Percentiles rank a stretch among this genome's conserved stretches.
Conservation (phyloP, 2,329 filamentous ascomycete genomes). For the Aspergillus arachidicola region DNA sequence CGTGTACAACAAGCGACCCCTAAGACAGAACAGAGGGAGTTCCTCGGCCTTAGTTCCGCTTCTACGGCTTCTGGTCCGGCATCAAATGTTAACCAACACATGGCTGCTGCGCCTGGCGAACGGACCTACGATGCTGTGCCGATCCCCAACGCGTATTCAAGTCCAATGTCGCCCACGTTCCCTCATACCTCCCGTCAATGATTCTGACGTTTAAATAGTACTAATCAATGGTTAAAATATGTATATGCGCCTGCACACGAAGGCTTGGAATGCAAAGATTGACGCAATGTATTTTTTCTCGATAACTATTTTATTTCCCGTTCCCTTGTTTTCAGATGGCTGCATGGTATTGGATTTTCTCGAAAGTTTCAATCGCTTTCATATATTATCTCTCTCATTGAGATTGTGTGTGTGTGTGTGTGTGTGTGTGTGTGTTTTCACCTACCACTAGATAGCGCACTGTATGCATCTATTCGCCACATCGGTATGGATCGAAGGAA, state of each 20-base stretch:
- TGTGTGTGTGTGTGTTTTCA: not conserved
- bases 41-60: conserved; percentile 54
- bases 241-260: not conserved
- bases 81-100: conserved; percentile 61
- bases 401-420: not conserved
- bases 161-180: conserved; percentile 49
- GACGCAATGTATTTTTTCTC: not conserved
- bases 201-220: conserved; percentile 6
- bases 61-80: conserved; percentile 36
- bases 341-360: not conserved
- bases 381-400: not conserved
- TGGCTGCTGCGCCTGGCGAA: conserved; percentile 74
- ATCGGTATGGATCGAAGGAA: not conserved
- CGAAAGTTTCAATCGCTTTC: not conserved
- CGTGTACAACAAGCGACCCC: conserved; percentile 79
- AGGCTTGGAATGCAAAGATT: not conserved
- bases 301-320: not conserved
- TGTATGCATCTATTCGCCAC: not conserved
- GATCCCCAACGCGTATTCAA: conserved; percentile 80
- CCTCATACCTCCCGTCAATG: conserved; percentile 28
- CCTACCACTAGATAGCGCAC: not conserved
- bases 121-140: conserved; percentile 82
- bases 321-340: not conserved
- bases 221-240: not conserved
- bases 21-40: conserved; percentile 64